Conservation (phyloP, 2,329 filamentous ascomycete genomes). For the Aureobasidium sp. region DNA sequence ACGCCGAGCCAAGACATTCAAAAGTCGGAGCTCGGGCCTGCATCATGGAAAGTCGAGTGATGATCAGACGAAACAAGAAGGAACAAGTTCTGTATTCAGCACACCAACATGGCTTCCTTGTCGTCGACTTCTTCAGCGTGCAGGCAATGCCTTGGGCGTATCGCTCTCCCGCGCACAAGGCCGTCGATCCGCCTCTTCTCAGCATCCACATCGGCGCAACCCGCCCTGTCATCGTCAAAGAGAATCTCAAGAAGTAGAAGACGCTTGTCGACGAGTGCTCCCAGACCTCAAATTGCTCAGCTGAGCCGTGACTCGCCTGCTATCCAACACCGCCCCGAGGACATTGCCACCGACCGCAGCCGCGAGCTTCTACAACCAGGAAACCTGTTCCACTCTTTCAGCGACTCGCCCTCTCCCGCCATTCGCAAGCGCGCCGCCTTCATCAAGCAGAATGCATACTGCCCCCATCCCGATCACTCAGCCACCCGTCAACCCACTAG, state of each 20-base stretch:
- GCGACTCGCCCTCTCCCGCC: conserved; percentile 76
- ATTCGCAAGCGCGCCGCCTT: conserved; percentile 83
- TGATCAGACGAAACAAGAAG: neutral
- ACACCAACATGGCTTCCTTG: neutral
- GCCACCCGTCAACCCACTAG: conserved; percentile 61
- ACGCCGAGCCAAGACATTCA: conserved; percentile 2
- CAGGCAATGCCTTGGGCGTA: conserved; percentile 1
- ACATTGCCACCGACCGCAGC: conserved; percentile 18
- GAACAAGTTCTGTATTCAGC: neutral
- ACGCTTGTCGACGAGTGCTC: conserved; percentile 2
- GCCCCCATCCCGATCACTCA: conserved; percentile 81
- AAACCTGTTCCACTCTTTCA: conserved; percentile 90
- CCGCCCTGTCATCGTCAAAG: conserved; percentile 3
- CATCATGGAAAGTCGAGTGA: neutral
- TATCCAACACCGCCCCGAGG: neutral
- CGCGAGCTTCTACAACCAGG: conserved; percentile 52
- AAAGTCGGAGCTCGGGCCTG: conserved; percentile 1
- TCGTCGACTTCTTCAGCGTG: conserved; percentile 4
- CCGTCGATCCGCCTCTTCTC: neutral
- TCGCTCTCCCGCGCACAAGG: neutral
- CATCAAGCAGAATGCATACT: conserved; percentile 89
- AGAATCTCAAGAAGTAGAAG: neutral
- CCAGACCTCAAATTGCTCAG: conserved; percentile 4
- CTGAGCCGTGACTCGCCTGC: neutral
- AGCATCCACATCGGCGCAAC: conserved; percentile 5